These are phyloP conservation scores for Cynanchum wilfordii DNA, from an alignment of 257 asterid species.

Conservation along the genomic window DNA sequence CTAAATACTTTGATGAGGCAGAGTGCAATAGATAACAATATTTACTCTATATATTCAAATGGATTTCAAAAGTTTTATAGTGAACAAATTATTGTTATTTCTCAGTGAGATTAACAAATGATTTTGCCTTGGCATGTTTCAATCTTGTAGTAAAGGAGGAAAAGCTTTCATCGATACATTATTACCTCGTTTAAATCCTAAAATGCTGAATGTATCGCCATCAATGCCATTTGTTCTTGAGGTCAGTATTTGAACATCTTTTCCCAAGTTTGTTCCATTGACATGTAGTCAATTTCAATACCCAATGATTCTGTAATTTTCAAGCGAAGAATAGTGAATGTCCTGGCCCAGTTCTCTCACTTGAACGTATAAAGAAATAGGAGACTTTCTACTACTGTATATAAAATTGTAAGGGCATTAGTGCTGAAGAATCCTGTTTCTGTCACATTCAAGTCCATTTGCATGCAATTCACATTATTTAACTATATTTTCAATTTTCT, in stretches of 20 bases:
- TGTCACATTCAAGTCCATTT: not conserved
- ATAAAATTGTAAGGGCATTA: not conserved
- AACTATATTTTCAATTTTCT: not conserved
- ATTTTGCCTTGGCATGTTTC: slow-evolving; percentile 11
- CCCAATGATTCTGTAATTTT: not conserved
- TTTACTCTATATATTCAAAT: not conserved
- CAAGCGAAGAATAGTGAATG: not conserved
- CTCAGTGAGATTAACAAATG: not conserved
- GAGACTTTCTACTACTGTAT: not conserved
- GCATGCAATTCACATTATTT: not conserved
- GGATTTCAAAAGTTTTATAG: not conserved
- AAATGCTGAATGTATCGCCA: slow-evolving; percentile 58
- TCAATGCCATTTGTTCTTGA: slow-evolving; percentile 97
- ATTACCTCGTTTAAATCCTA: slow-evolving; percentile 85
- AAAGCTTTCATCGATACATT: slow-evolving; percentile 90
- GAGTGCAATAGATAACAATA: not conserved
- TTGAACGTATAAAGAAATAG: not conserved
- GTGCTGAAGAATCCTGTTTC: not conserved
- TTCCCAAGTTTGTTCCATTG: not conserved
- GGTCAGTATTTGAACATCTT: slow-evolving; percentile 38
- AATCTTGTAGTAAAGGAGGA: slow-evolving; percentile 67
- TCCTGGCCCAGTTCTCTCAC: not conserved
- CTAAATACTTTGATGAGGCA: not conserved
- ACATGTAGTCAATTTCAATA: not conserved
- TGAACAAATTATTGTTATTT: not conserved